Conservation (phyloP, 2,329 filamentous ascomycete genomes). For the Sarocladiaceae sp. region DNA sequence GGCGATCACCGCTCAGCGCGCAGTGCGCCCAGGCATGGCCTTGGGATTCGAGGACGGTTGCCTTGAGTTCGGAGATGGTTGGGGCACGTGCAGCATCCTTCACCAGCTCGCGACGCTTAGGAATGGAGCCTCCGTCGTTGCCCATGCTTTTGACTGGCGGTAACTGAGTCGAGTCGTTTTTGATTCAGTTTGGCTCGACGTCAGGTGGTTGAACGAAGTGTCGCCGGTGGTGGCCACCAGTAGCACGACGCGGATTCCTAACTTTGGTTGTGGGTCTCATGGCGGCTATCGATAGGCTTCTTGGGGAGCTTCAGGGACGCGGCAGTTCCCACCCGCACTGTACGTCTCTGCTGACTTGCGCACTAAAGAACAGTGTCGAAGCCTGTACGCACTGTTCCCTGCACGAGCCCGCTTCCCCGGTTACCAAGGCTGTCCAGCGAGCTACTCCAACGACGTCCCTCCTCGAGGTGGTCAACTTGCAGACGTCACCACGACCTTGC, state of each 20-base stretch:
- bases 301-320: constrained; percentile 9
- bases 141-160: constrained; percentile 81
- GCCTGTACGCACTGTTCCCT: not conserved
- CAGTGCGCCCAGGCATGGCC: constrained; percentile 83
- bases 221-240: too few relatives aligned
- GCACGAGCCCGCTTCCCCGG: not conserved
- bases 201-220: not conserved
- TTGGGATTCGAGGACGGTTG: constrained; percentile 76
- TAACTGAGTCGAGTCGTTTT: too few relatives aligned
- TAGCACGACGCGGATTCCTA: too few relatives aligned
- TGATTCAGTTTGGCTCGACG: too few relatives aligned
- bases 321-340: constrained; percentile 3
- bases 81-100: constrained; percentile 82
- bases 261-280: not conserved
- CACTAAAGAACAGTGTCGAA: not conserved
- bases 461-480: not conserved
- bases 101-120: constrained; percentile 90
- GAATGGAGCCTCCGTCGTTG: constrained; percentile 96
- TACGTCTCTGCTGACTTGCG: not conserved
- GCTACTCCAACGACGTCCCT: constrained; percentile 1
- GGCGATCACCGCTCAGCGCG: constrained; percentile 71
- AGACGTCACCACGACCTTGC: too few relatives aligned
- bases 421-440: not conserved
- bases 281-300: constrained; percentile 7
- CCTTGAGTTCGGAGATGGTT: constrained; percentile 81